Evolutionary conservation across 1,139 yeast genomes (phyloP).

Genomic region (Hemisphaericaspora lyxosophila): DNA sequence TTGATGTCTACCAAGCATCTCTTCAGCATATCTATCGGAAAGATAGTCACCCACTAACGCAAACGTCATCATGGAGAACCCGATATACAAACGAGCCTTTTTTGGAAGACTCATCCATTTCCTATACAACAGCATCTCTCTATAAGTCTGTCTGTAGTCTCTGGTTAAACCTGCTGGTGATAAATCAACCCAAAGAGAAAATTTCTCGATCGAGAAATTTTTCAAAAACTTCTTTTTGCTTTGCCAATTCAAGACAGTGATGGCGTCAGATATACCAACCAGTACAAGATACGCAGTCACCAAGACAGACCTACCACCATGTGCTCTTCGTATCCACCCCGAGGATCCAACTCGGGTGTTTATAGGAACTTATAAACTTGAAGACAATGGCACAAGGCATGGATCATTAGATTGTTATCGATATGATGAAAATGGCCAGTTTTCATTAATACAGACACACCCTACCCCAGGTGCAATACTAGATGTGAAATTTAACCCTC

Average conservation of each 20-base stretch:
- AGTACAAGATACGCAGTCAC: slow-evolving; percentile 24
- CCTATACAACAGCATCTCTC: slow-evolving; percentile 41
- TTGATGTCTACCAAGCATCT: slow-evolving; percentile 24
- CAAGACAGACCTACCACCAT: slow-evolving; percentile 70
- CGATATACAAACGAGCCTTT: slow-evolving; percentile 52
- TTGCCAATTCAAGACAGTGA: too few species aligned
- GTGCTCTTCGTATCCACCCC: slow-evolving; percentile 68
- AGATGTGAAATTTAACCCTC: slow-evolving; percentile 68
- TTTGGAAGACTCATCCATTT: slow-evolving; percentile 53
- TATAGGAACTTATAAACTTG: slow-evolving; percentile 78
- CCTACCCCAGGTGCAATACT: slow-evolving; percentile 60
- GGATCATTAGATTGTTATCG: slow-evolving; percentile 74
- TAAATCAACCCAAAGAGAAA: too few species aligned
- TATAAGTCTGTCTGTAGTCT: too few species aligned
- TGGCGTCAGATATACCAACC: slow-evolving; percentile 11
- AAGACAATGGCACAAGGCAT: slow-evolving; percentile 55
- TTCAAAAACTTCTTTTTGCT: too few species aligned
- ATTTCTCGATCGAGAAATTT: too few species aligned
- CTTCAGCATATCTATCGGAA: slow-evolving; percentile 47
- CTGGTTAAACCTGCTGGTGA: too few species aligned
- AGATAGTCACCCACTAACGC: slow-evolving; percentile 55
- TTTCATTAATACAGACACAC: slow-evolving; percentile 8
- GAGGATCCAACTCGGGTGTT: slow-evolving; percentile 46
- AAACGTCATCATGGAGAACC: slow-evolving; percentile 51
- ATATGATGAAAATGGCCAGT: too few species aligned